Conservation (phyloP, 78 protist genomes). For the Planoprotostelium fungivorum region DNA sequence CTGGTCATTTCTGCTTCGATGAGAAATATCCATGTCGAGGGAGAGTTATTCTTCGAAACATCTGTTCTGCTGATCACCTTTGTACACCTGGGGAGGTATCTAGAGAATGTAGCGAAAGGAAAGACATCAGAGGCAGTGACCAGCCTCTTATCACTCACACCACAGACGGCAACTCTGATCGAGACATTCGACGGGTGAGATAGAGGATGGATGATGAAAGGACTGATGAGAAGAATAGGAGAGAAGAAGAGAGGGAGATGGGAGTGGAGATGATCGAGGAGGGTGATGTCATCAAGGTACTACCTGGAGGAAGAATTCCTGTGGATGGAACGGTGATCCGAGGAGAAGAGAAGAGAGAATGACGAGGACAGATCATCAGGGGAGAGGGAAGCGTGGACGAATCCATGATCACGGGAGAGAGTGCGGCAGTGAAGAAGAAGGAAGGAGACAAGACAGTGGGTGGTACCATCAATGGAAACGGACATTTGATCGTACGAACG, state of each 20-base stretch:
- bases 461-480: conserved; percentile 79
- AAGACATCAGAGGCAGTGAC: conserved; percentile 80
- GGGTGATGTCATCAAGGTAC: conserved; percentile 74
- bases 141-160: conserved; percentile 55
- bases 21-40: conserved; percentile 11
- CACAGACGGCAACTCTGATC: conserved; percentile 36
- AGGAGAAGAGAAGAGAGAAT: neutral
- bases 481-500: conserved; percentile 44
- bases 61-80: conserved; percentile 77
- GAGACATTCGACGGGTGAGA: neutral
- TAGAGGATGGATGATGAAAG: neutral
- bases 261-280: conserved; percentile 11
- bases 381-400: conserved; percentile 75
- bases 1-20: conserved; percentile 26
- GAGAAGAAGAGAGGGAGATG: neutral
- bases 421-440: conserved; percentile 65
- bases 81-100: conserved; percentile 78
- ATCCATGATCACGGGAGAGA: conserved; percentile 89
- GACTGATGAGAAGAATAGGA: no score
- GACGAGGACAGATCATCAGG: neutral
- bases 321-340: conserved; percentile 54
- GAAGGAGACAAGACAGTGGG: conserved; percentile 76
- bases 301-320: conserved; percentile 62
- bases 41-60: conserved; percentile 60
- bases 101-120: conserved; percentile 87